Percentiles rank a stretch among this genome's conserved stretches.
phyloP scores from a whole-genome alignment of 257 asterid species.

The Oldenlandia corymbosa region DNA sequence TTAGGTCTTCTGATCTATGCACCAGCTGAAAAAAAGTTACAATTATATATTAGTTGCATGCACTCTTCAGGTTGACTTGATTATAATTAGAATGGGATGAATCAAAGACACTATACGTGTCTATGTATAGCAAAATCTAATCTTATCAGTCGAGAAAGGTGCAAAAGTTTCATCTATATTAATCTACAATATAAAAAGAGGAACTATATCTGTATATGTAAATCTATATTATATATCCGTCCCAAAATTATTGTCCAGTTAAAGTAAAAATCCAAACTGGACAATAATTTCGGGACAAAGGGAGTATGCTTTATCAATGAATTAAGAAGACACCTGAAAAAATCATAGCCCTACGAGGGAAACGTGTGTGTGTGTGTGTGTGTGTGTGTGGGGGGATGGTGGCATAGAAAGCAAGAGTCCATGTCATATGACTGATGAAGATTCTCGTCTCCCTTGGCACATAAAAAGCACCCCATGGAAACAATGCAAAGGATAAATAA shows the following conservation, averaged over 20 bases:
- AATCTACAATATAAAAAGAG: too few species aligned
- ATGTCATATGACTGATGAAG: slow-evolving; percentile 18
- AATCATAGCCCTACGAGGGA: slow-evolving; percentile 4
- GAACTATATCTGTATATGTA: too few species aligned
- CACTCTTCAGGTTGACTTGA: slow-evolving; percentile 1
- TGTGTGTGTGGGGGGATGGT: too few species aligned
- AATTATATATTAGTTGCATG: background rate
- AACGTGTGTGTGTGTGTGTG: background rate
- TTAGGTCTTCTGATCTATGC: slow-evolving; percentile 1
- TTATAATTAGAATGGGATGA: background rate
- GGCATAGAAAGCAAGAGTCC: slow-evolving; percentile 32
- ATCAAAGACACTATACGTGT: background rate
- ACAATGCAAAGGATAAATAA: slow-evolving; percentile 27
- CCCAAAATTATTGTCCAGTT: too few species aligned
- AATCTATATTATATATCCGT: too few species aligned
- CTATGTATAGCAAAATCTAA: background rate
- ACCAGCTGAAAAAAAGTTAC: too few species aligned
- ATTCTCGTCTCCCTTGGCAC: slow-evolving; percentile 19
- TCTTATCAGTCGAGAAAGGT: background rate
- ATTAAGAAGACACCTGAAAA: background rate
- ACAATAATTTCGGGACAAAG: too few species aligned
- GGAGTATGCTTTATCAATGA: too few species aligned
- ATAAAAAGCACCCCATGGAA: slow-evolving; percentile 28
- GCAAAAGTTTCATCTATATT: background rate
- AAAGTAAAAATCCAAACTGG: too few species aligned